A percentile compares a stretch with the other conserved stretches of the same genome.
These are phyloP conservation scores for Euphorbia tirucalli DNA, from an alignment of 345 rosid genomes.

Conservation along the genomic window DNA sequence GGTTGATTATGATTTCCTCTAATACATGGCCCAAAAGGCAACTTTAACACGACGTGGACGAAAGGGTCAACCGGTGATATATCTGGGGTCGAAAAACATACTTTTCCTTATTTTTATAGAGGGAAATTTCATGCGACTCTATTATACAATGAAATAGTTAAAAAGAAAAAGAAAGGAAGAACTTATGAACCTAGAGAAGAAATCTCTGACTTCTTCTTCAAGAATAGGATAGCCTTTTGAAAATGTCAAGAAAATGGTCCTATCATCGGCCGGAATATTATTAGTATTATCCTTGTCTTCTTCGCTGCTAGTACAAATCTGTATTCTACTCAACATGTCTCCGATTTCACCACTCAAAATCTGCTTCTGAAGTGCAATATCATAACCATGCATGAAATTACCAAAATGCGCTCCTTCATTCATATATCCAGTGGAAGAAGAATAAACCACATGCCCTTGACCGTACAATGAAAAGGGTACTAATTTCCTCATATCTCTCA, in stretches of 20 bases:
- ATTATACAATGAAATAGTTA: neutral
- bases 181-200: constrained; percentile 50
- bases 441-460: neutral
- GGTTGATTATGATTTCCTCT: no score
- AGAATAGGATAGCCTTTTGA: constrained; percentile 69
- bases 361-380: constrained; percentile 5
- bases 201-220: constrained; percentile 48
- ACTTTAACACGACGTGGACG: no score
- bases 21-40: no score
- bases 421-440: no score
- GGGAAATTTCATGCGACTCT: no score
- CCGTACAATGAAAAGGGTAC: neutral
- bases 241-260: constrained; percentile 74
- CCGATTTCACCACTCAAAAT: constrained; percentile 15
- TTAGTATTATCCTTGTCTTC: constrained; percentile 7
- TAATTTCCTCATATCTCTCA: neutral
- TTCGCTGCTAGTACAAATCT: neutral
- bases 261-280: constrained; percentile 28
- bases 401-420: neutral
- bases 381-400: neutral
- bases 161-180: no score
- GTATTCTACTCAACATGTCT: constrained; percentile 7
- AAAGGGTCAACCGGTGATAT: no score
- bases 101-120: no score
- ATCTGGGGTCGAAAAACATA: no score